Base-by-base conservation (phyloP, 306 rosid species). In the Cotoneaster glaucophyllus region DNA sequence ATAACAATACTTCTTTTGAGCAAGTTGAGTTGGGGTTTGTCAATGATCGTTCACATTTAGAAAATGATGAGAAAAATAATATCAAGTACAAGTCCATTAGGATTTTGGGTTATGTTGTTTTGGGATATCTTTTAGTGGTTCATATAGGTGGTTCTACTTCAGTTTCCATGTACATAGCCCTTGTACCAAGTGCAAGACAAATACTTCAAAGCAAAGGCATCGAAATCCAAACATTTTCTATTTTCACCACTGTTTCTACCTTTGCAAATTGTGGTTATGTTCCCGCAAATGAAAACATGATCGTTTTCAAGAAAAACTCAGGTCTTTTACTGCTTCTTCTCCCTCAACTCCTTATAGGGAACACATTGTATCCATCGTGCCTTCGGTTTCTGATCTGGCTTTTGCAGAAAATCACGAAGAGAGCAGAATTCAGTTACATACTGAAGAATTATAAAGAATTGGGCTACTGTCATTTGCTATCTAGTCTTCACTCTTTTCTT, bases 231-330 rank as follows among this genome's bases (percentile, higher is more conserved):
- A 94, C 93, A 18, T 94, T 91, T 69, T 84, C 95, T 6, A 11
- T 87, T 17, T 90, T 90, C 66, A 78, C 84, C 12, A 18, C 85
- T 25, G 89, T 88, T 69, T 91, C 98, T 5, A 75, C 88, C n/a
- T 85, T 94, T 37, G 70, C 96, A 3, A 90, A 79, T 6, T 87
- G 94, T 37, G 98, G 97, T 6, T 93, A 80, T 70, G 15, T 91
- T 24, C 97, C 97, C 13, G 90, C 94, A 0, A 93, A 93, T n/a
- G 96, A 93, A 80, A 91, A 88, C 70, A 82, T 93, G 93, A 81
- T 86, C 1, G 78, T 87, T 28, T 93, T 93, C 88, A 93, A 86
- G 72, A 73, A 89, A n/a, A 86, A 88, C 25, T 88, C 96, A 5
- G 93, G 98, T 3, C 86, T 93, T 65, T 74, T 90, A 0, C 78